phyloP scores from a whole-genome alignment of 140 eudicot genomes.

The Oenanthe javanica region DNA sequence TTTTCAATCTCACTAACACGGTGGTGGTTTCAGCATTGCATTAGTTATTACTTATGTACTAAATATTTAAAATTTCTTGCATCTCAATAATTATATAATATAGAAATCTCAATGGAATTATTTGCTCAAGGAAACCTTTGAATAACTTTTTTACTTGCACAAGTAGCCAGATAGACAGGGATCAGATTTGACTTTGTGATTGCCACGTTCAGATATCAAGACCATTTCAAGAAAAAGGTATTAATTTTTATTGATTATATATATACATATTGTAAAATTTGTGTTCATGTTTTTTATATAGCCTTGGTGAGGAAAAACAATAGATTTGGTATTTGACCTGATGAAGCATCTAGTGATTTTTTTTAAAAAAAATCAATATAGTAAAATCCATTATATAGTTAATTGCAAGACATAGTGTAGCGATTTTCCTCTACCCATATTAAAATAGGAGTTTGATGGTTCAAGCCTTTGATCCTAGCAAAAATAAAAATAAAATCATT shows the following conservation, averaged over 20 bases:
- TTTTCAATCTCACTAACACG: constrained; percentile 1
- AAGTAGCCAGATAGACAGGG: constrained; percentile 2
- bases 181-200: background rate
- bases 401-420: too few relatives aligned
- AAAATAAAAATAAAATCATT: too few relatives aligned
- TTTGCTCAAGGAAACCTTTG: background rate
- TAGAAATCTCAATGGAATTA: background rate
- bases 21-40: background rate
- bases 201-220: constrained; percentile 4
- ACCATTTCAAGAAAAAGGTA: background rate
- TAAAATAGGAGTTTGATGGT: too few relatives aligned
- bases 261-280: background rate
- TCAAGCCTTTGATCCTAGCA: too few relatives aligned
- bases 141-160: background rate
- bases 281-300: background rate
- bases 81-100: background rate
- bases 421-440: too few relatives aligned
- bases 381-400: too few relatives aligned
- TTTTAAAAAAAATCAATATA: too few relatives aligned
- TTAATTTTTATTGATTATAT: background rate
- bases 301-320: background rate
- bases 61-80: background rate
- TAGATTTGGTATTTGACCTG: too few relatives aligned
- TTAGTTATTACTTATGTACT: background rate
- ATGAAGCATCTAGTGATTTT: background rate